A percentile compares a stretch with the other conserved stretches of the same genome.
phyloP scores from a whole-genome alignment of 108 stramenopile genomes.

The Seminavis robusta region DNA sequence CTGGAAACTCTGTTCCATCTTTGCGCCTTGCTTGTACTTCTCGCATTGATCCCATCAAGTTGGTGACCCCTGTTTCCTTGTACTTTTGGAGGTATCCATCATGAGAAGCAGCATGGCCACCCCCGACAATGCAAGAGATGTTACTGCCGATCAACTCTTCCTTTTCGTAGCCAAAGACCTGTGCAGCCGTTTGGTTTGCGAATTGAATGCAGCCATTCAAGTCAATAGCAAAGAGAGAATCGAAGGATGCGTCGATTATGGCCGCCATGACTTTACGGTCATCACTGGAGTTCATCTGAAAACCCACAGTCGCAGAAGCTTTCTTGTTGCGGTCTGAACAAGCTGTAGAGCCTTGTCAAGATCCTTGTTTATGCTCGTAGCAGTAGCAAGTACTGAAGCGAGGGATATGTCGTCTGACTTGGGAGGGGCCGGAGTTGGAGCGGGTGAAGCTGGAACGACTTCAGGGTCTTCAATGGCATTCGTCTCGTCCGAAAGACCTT shows the following conservation, averaged over 20 bases:
- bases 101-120: constrained; percentile 3
- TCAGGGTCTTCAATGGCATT: too few relatives aligned
- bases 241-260: constrained; percentile 20
- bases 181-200: constrained; percentile 8
- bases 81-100: constrained; percentile 21
- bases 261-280: too few relatives aligned
- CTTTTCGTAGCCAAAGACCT: constrained; percentile 15
- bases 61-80: constrained; percentile 3
- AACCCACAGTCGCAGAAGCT: too few relatives aligned
- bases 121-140: constrained; percentile 13
- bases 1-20: constrained; percentile 29
- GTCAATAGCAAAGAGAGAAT: constrained; percentile 20
- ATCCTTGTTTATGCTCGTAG: too few relatives aligned
- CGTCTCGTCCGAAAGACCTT: too few relatives aligned
- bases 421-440: too few relatives aligned
- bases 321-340: too few relatives aligned
- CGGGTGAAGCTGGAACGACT: too few relatives aligned
- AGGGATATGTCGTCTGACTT: too few relatives aligned
- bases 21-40: constrained; percentile 6
- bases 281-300: too few relatives aligned
- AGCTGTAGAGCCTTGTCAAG: too few relatives aligned
- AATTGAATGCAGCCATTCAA: constrained; percentile 3
- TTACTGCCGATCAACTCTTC: constrained; percentile 13
- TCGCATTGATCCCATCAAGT: constrained; percentile 30
- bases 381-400: too few relatives aligned